These are phyloP conservation scores for Nissolia schottii DNA, from an alignment of 306 rosid species.

Conservation along the genomic window DNA sequence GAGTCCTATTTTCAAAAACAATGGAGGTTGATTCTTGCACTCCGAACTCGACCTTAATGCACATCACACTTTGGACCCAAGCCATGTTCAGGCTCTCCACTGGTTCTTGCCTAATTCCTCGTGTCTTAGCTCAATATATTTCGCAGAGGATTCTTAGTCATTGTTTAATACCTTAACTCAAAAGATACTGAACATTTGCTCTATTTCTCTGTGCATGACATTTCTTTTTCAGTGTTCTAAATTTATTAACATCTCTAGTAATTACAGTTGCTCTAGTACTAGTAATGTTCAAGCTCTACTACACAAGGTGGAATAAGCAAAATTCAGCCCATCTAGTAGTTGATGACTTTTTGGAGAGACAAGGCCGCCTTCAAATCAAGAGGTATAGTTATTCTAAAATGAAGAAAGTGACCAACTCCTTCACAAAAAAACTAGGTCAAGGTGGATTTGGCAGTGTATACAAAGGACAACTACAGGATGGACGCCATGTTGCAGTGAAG, in stretches of 20 bases:
- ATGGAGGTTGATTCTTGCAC: too few relatives aligned
- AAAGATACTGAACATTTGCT: background rate
- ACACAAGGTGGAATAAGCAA: background rate
- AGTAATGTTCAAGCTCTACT: background rate
- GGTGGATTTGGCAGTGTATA: conserved; percentile 29
- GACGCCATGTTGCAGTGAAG: conserved; percentile 16
- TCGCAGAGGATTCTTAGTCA: background rate
- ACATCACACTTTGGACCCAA: background rate
- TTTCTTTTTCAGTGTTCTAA: background rate
- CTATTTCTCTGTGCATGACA: background rate
- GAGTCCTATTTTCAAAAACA: background rate
- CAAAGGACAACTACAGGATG: conserved; percentile 8
- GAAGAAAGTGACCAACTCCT: background rate
- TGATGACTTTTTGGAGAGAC: background rate
- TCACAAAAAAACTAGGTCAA: conserved; percentile 24
- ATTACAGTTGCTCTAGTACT: background rate
- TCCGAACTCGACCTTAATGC: too few relatives aligned
- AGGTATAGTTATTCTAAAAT: background rate
- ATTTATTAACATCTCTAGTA: background rate
- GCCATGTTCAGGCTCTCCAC: background rate
- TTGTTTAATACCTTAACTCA: background rate
- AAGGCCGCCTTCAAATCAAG: background rate
- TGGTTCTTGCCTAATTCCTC: too few relatives aligned
- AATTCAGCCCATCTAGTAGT: background rate
- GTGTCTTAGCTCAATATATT: too few relatives aligned